Base-by-base conservation (phyloP, 148 eudicot species). In the Fagopyrum esculentum region DNA sequence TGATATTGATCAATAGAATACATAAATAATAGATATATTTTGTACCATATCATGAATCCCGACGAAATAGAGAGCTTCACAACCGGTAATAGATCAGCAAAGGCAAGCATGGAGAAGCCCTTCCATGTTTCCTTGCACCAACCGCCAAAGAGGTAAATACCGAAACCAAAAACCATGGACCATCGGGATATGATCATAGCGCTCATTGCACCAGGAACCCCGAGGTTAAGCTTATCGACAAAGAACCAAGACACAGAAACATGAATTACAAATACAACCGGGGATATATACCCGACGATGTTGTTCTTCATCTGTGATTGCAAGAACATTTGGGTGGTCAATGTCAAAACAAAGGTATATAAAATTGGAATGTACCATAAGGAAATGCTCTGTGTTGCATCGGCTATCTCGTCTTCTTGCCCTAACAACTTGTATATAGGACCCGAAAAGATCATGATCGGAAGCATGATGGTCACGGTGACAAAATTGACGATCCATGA, bases 401-500 rank as follows among this genome's bases (percentile, higher is more conserved):
- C 64, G 2, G 90, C 80, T 13, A 88, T 81, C 7, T 78, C 78
- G 26, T 81, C 84, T 0, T 79, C 73, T 71, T 86, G 83, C 13
- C 92, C 89, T 30, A 30, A 30, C 1, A 30, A 2, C 35, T 30
- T 30, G 35, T 30, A 30, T 30, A 30, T 1, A 30, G 35, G 35
- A 30, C 35, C 35, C 1, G 35, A 1, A 2, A 30, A 30, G 35
- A 30, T 30, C 35, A 30, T 30, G 2, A 30, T 30, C 35, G 35
- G 35, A 30, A 30, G 35, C 35, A 30, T 30, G 35, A 30, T 30
- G 0, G 88, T 83, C 45, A 85, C 83, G 13, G 75, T 81, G 40
- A 78, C 77, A n/a, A 80, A 61, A 46, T 87, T 80, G 3, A 91
- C 81, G 4, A 89, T 79, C 96, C 92, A 91, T 16, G 92, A 91